Base-by-base conservation (phyloP, 202 grass and related monocot species). In the Schoenoplectus triqueter region DNA sequence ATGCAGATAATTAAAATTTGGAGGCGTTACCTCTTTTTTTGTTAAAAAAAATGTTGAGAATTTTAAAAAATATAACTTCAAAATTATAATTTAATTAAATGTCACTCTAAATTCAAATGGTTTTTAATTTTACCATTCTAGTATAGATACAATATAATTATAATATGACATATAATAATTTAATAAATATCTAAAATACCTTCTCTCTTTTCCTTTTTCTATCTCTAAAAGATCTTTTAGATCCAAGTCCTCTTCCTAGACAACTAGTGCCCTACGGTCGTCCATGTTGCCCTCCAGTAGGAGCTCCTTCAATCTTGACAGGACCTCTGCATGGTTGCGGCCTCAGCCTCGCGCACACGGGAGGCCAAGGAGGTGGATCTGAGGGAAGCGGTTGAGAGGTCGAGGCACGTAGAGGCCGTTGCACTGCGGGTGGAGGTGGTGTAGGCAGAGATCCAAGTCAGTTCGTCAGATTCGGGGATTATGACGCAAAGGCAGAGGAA, bases 191-290 rank as follows among this genome's bases (percentile, higher is more conserved):
- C 31, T 31, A 31, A 31, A 31, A 31, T 31, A 31, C 31, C 31
- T 31, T 31, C 31, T 31, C 31, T 31, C 31, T 31, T 31, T 31
- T 31, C 31, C 31, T 31, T 31, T 31, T 31, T 31, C 31, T 31
- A 0, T 31, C 31, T 0, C 31, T n/a, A 31, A 31, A 31, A 31
- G 1, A 31, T 31, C 31, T 31, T 31, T 31, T 31, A 98, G 77
- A 93, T 93, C 86, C 89, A 98, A 75, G 85, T 80, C 0, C 87
- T 98, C 66, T 91, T 98, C 78, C 41, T 89, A 77, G 92, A 98
- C 87, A 95, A 98, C 87, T 89, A 95, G 95, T 88, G 91, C 60
- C 92, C 95, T 66, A 92, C 91, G 45, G 91, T 89, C 77, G 92
- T 91, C 49, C 95, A 98, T 85, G 95, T 95, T 22, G 92, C 92